phyloP scores from a whole-genome alignment of 306 rosid species.

The Citrullus mucosospermus region DNA sequence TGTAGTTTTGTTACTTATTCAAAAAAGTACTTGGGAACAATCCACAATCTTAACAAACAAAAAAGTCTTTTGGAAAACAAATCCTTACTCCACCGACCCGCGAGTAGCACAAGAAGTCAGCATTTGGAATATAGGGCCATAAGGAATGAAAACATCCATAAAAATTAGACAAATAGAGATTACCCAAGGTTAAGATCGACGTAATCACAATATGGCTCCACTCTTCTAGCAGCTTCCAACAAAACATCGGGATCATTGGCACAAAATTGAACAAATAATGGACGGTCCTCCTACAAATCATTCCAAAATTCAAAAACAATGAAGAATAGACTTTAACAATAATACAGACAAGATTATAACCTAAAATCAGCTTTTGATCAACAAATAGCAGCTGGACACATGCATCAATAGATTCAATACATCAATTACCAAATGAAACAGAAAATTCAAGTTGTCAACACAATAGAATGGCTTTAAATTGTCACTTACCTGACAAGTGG shows the following conservation, averaged over 20 bases:
- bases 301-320: background rate
- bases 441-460: background rate
- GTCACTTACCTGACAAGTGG: slow-evolving; percentile 54
- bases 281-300: slow-evolving; percentile 56
- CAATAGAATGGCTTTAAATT: background rate
- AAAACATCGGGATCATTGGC: slow-evolving; percentile 75
- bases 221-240: slow-evolving; percentile 71
- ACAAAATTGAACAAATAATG: slow-evolving; percentile 89
- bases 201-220: slow-evolving; percentile 73
- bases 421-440: background rate
- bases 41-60: background rate
- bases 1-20: background rate
- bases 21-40: background rate
- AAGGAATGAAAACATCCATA: background rate
- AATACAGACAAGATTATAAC: background rate
- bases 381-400: too few relatives aligned
- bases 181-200: slow-evolving; percentile 98
- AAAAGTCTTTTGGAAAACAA: background rate
- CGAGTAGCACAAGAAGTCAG: background rate
- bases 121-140: background rate
- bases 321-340: background rate
- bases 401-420: too few relatives aligned
- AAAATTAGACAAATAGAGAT: background rate
- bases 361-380: background rate
- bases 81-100: background rate